These are phyloP conservation scores for Beauveria pseudobassiana DNA, from an alignment of 2,329 filamentous ascomycete species.

Conservation along the genomic window DNA sequence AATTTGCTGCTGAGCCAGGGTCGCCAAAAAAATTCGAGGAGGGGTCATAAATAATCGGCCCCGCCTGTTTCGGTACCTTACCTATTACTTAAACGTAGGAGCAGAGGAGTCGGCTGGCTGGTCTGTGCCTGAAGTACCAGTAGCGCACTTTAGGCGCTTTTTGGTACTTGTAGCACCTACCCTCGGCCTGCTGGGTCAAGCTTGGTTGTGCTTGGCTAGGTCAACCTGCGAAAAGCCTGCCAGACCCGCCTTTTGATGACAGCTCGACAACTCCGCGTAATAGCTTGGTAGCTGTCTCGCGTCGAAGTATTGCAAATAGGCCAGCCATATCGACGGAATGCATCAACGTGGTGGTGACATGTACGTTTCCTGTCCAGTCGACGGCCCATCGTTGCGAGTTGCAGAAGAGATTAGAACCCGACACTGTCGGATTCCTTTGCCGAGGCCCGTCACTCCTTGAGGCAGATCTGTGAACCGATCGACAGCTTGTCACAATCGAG, in stretches of 20 bases:
- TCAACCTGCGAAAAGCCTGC: too few species aligned
- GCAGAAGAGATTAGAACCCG: neutral
- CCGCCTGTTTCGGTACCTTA: slow-evolving; percentile 10
- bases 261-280: too few species aligned
- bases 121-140: neutral
- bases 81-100: neutral
- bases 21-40: slow-evolving; percentile 12
- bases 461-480: slow-evolving; percentile 37
- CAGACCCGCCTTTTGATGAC: too few species aligned
- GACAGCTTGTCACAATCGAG: slow-evolving; percentile 40
- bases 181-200: too few species aligned
- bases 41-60: slow-evolving; percentile 9
- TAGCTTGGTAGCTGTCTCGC: too few species aligned
- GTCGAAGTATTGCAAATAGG: too few species aligned
- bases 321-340: too few species aligned
- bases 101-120: neutral
- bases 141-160: neutral
- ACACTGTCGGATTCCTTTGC: neutral
- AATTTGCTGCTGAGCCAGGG: slow-evolving; percentile 8
- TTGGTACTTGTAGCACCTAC: neutral
- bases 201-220: too few species aligned
- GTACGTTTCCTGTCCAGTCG: too few species aligned
- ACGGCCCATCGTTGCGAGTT: neutral
- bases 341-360: too few species aligned
- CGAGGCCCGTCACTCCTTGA: slow-evolving; percentile 24